A percentile compares a stretch with the other conserved stretches of the same genome.
phyloP scores from a whole-genome alignment of 495 filamentous ascomycete genomes.

The Amniculicola lignicola region DNA sequence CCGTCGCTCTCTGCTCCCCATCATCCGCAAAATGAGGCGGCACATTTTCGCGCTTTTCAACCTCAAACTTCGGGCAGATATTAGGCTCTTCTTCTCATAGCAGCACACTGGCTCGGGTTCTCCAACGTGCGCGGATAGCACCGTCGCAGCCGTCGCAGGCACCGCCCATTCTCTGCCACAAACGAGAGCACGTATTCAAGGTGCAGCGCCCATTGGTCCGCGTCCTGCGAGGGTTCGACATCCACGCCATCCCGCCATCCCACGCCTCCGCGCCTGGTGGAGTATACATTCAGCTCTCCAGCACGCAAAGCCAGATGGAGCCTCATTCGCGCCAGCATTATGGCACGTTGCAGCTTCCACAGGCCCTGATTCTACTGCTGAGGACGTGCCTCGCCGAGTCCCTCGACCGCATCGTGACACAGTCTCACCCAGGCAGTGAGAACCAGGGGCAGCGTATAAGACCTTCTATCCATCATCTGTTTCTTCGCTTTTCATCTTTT shows the following conservation, averaged over 20 bases:
- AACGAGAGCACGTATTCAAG: constrained; percentile 15
- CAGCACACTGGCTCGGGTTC: constrained; percentile 14
- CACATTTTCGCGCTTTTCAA: background rate
- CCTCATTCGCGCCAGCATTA: constrained; percentile 26
- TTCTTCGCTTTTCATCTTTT: constrained; percentile 1
- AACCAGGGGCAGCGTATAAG: constrained; percentile 5
- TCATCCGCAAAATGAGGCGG: constrained; percentile 8
- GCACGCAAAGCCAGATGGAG: constrained; percentile 27
- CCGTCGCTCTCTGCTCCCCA: background rate
- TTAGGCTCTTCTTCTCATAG: constrained; percentile 5
- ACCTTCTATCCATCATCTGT: background rate
- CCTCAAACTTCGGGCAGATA: constrained; percentile 7
- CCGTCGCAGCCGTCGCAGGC: constrained; percentile 30
- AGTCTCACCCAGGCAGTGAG: constrained; percentile 11
- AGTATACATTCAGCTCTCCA: constrained; percentile 26
- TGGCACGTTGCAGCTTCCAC: constrained; percentile 26
- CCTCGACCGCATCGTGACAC: constrained; percentile 3
- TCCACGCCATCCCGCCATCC: constrained; percentile 6
- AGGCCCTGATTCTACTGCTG: constrained; percentile 26
- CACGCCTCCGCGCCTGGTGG: constrained; percentile 23
- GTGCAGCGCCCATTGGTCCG: constrained; percentile 18
- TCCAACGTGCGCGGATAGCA: constrained; percentile 29
- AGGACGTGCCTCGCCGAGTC: constrained; percentile 10
- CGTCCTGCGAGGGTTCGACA: background rate
- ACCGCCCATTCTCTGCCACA: constrained; percentile 25